Evolutionary conservation across 495 filamentous ascomycete genomes (phyloP), one percentile per base, ranked within the genome.

Genomic region (Cercophora sp.): DNA sequence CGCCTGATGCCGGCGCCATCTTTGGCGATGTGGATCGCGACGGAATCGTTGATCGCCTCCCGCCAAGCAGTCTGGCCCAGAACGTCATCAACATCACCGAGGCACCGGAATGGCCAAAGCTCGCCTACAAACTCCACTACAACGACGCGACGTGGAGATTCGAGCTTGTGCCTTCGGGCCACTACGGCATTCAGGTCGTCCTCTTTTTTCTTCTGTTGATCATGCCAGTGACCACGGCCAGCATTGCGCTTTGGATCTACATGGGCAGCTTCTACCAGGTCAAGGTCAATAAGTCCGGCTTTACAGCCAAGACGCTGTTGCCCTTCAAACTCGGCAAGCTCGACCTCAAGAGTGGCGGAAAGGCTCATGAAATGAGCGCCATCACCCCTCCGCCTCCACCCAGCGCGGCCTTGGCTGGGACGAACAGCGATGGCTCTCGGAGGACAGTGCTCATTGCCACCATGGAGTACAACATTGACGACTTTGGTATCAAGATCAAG

Each of bases 381-480:
- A 69, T 71, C 2, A 57, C 57, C 0, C 56, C 62, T 0, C 44
- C 58, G 5, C 56, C 59, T 5, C 54, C 61, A 1, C 57, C 57
- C 10, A 63, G 57, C 39, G 50, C 37, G 11, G 51, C 48, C 19
- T 19, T 61, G 22, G 50, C 39, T n/a, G 40, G 56, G 26, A 19
- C 46, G 11, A 56, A 54, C 27, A 52, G 22, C 5, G 43, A 43
- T 6, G 61, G 52, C 19, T 69, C 67, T 18, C 68, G 77, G 24
- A 69, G 79, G 16, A 82, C 77, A 31, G 79, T 85, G 1, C 71
- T 87, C 8, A 81, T 87, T 37, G 83, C 84, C 5, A 87, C 83
- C 16, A 85, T 88, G 79, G 84, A 85, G 59, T 87, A 86, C 56
- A 79, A 85, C 25, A 84, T 87, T 51, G 82, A 85, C 37, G 84